Conservation (phyloP, 1,284 basidiomycete genomes). For the Pseudozyma thailandica region DNA sequence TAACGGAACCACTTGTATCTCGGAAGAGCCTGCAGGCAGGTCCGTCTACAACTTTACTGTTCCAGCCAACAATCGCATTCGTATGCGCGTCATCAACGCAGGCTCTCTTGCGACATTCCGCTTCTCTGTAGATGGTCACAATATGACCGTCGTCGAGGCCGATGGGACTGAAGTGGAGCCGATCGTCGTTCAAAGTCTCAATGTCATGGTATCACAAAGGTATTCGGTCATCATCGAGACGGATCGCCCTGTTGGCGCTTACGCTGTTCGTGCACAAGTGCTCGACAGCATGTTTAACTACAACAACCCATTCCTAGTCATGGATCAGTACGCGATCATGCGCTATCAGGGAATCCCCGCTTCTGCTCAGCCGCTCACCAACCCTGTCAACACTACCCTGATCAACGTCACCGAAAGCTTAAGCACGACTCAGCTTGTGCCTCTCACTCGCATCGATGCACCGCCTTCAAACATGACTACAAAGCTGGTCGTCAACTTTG, state of each 20-base stretch:
- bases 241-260: constrained; percentile 46
- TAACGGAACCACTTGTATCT: constrained; percentile 43
- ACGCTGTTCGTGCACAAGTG: constrained; percentile 62
- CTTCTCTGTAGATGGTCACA: constrained; percentile 71
- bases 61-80: constrained; percentile 69
- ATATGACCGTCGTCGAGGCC: constrained; percentile 71
- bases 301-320: constrained; percentile 68
- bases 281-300: constrained; percentile 69
- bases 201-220: constrained; percentile 71
- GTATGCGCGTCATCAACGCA: constrained; percentile 72
- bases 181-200: constrained; percentile 68
- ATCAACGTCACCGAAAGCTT: constrained; percentile 28
- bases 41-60: constrained; percentile 51
- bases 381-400: constrained; percentile 18
- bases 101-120: constrained; percentile 44
- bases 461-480: constrained; percentile 44
- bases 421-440: constrained; percentile 34
- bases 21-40: constrained; percentile 26
- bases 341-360: constrained; percentile 65
- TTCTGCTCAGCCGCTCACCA: constrained; percentile 45
- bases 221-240: constrained; percentile 71
- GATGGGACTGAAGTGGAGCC: constrained; percentile 71
- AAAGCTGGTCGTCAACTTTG: constrained; percentile 44
- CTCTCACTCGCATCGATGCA: constrained; percentile 28
- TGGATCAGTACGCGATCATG: constrained; percentile 67